Evolutionary conservation across 2,329 filamentous ascomycete genomes (phyloP).

Genomic region (Colletotrichum aenigma): DNA sequence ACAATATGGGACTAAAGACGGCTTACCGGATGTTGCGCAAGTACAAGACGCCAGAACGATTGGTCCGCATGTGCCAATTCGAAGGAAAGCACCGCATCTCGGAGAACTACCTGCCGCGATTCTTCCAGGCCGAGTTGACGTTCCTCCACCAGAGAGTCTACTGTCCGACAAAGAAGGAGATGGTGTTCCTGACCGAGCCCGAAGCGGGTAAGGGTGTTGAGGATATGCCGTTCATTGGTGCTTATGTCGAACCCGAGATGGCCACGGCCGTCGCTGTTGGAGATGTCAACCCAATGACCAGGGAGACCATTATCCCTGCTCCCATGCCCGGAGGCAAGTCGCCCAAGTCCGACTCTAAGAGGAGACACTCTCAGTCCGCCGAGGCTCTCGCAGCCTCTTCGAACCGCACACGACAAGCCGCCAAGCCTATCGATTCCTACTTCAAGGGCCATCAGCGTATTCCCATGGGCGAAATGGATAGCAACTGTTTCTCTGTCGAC

Average conservation of each 20-base stretch:
- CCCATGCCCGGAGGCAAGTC: slow-evolving; percentile 48
- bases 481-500: slow-evolving; percentile 63
- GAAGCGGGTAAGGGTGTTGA: slow-evolving; percentile 66
- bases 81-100: slow-evolving; percentile 86
- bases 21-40: slow-evolving; percentile 90
- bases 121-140: slow-evolving; percentile 86
- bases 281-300: slow-evolving; percentile 89
- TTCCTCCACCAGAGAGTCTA: slow-evolving; percentile 96
- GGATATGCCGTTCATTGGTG: slow-evolving; percentile 83
- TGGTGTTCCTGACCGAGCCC: slow-evolving; percentile 78
- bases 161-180: slow-evolving; percentile 71
- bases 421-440: slow-evolving; percentile 60
- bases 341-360: slow-evolving; percentile 46
- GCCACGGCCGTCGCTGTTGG: slow-evolving; percentile 79
- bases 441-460: slow-evolving; percentile 56
- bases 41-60: slow-evolving; percentile 83
- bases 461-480: slow-evolving; percentile 66
- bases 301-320: slow-evolving; percentile 60
- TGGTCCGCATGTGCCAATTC: slow-evolving; percentile 84
- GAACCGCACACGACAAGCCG: slow-evolving; percentile 26
- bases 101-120: slow-evolving; percentile 78
- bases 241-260: slow-evolving; percentile 68
- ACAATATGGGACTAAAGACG: slow-evolving; percentile 88
- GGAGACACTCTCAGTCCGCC: slow-evolving; percentile 41
- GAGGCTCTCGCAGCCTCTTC: slow-evolving; percentile 22